Base-by-base conservation (phyloP, 768 basidiomycete genomes). In the Rhodotorula babjevae region DNA sequence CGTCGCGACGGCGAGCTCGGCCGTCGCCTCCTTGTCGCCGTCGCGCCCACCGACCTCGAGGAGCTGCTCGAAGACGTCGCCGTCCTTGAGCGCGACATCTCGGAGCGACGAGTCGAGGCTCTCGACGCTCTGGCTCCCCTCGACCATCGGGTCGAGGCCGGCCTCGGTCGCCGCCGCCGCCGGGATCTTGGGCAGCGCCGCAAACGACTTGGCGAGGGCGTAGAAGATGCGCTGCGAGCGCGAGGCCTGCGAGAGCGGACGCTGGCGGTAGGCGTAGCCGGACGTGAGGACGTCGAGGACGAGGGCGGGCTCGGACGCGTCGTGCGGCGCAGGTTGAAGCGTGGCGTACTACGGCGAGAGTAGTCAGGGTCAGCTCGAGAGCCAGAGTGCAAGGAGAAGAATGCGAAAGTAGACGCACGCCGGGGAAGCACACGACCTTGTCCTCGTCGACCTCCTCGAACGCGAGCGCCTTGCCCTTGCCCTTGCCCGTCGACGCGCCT, bases 141-240 rank as follows among this genome's bases (percentile, higher is more conserved):
- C 36, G 7, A 44, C 62, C 29, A 61, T 27, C 12, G 60, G 33
- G 25, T 65, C 72, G 19, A 66, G 33, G 19, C 49, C 60, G 53
- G 52, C 69, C 7, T n/a, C 57, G 12, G 21, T 31, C 0, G 64
- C 62, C 16, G 61, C 29, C 29, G 62, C 5, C 0, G 71, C 52
- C 2, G 77, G 76, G 29, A 78, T 36, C 40, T 64, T 67, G 16
- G 76, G 74, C 7, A 78, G 68, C 2, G 71, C 63, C 5, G 78
- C 76, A 40, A 77, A 73, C 33, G 77, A 77, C 31, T 68, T 71
- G 6, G 78, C 78, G 60, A 73, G 67, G 1, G 76, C 63, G 63
- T 76, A 75, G 63, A 78, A 78, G 50, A 78, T 62, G 23, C 70
- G 67, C 33, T 78, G 78, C 3, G 76, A 77, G 27, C 78, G 68